Evolutionary conservation across 768 basidiomycete genomes (phyloP), one percentile per base, ranked within the genome.

Genomic region (Scleroderma bovista): DNA sequence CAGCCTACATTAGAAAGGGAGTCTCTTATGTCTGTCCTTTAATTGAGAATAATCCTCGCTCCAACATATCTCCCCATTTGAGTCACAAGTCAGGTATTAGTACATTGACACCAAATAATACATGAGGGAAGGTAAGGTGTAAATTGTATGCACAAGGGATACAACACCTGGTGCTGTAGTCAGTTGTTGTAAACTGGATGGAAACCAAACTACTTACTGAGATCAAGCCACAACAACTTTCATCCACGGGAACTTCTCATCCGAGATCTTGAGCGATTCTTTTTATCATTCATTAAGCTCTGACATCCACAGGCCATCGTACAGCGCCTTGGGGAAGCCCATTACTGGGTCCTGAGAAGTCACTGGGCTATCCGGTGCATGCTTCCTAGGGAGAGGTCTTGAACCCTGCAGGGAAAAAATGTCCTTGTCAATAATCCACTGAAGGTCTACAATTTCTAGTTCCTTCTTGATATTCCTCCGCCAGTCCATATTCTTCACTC

Each of bases 401-500:
- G 42, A 36, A 5, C 46, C 52, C 22, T 36, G 46, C 1, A 32
- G 29, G 5, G 41, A 6, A 19, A 52, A 56, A 20, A 50, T 45
- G 17, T 52, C 48, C 12, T 7, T 17, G 12, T 52, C 54, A 8
- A 55, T 8, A 1, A 52, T 3, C 8, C 19, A 31, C 24, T 38
- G 46, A 34, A 47, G 46, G 34, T 36, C 36, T 16, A 47, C 13
- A 13, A 47, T 34, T 6, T 47, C 39, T 6, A 40, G 39, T 19
- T 40, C 39, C 16, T 13, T 17, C 19, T 40, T 9, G 19, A 47
- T 36, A 23, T n/a, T 15, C 42, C 7, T 12, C 2, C 13, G 17
- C 54, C 51, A 55, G 6, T 40, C 22, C 46, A 55, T 51, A 5
- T 46, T 24, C 47, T 55, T 55, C 19, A 55, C 47, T 3, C 33